Conservation (phyloP, 257 asterid species). For the Scutellaria galericulata region DNA sequence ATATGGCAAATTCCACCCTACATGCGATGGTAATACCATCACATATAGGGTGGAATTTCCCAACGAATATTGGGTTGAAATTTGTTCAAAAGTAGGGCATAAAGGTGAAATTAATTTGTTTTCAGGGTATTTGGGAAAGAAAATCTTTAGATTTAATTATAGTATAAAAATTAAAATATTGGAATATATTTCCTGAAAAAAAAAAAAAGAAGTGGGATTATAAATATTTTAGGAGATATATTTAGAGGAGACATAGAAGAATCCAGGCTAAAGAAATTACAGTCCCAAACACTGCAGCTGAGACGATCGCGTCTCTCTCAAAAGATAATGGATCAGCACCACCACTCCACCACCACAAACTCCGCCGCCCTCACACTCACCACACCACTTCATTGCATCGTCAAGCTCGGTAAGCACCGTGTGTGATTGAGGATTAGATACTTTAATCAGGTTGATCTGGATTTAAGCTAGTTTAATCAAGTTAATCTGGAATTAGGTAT, state of each 20-base stretch:
- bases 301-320: not conserved
- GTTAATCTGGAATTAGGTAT: not conserved
- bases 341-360: slow-evolving; percentile 35
- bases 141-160: too few relatives aligned
- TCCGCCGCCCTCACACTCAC: slow-evolving; percentile 33
- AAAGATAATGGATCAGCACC: slow-evolving; percentile 54
- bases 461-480: not conserved
- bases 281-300: slow-evolving; percentile 8
- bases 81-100: too few relatives aligned
- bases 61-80: too few relatives aligned
- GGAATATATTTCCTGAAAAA: too few relatives aligned
- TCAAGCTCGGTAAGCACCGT: slow-evolving; percentile 74
- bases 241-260: not conserved
- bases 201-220: too few relatives aligned
- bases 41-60: too few relatives aligned
- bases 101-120: too few relatives aligned
- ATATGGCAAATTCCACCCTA: too few relatives aligned
- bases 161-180: too few relatives aligned
- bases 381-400: slow-evolving; percentile 69
- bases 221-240: not conserved
- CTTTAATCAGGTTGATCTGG: slow-evolving; percentile 1
- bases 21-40: too few relatives aligned
- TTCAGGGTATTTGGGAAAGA: too few relatives aligned
- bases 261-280: not conserved
- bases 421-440: not conserved